Evolutionary conservation across 805 yeast species (phyloP).

Genomic region (Debaryomyces hansenii): DNA sequence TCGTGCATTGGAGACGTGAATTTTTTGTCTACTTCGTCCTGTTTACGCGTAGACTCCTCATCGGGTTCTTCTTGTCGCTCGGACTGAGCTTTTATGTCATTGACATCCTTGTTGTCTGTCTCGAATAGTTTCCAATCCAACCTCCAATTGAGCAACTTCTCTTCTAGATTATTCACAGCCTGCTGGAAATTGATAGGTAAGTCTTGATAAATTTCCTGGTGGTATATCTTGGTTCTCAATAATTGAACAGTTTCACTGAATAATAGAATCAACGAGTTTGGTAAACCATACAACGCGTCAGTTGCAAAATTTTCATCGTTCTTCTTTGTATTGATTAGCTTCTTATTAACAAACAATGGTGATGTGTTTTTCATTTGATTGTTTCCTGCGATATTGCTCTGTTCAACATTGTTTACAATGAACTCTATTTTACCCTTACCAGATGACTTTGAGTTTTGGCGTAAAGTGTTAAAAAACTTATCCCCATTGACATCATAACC

Average conservation of each 20-base stretch:
- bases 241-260: slow-evolving; percentile 73
- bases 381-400: slow-evolving; percentile 1
- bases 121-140: slow-evolving; percentile 68
- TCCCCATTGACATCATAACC: slow-evolving; percentile 39
- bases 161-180: slow-evolving; percentile 33
- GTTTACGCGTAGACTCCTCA: slow-evolving; percentile 8
- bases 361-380: slow-evolving; percentile 20
- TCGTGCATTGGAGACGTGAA: slow-evolving; percentile 60
- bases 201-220: slow-evolving; percentile 37
- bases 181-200: slow-evolving; percentile 23
- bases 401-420: slow-evolving; percentile 17
- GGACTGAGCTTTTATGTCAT: slow-evolving; percentile 7
- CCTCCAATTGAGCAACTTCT: slow-evolving; percentile 61
- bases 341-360: slow-evolving; percentile 42
- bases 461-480: slow-evolving; percentile 18
- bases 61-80: slow-evolving; percentile 2
- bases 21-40: slow-evolving; percentile 15
- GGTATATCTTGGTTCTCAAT: slow-evolving; percentile 60
- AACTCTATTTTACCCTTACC: slow-evolving; percentile 24
- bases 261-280: slow-evolving; percentile 71
- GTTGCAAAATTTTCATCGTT: slow-evolving; percentile 65
- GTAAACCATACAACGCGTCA: slow-evolving; percentile 81
- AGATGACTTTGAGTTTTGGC: slow-evolving; percentile 9
- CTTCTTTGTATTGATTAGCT: slow-evolving; percentile 45
- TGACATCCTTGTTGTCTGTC: slow-evolving; percentile 12